These are phyloP conservation scores for Thinopyrum obtusiflorum DNA, from an alignment of 202 grass and related monocot species.

Conservation along the genomic window DNA sequence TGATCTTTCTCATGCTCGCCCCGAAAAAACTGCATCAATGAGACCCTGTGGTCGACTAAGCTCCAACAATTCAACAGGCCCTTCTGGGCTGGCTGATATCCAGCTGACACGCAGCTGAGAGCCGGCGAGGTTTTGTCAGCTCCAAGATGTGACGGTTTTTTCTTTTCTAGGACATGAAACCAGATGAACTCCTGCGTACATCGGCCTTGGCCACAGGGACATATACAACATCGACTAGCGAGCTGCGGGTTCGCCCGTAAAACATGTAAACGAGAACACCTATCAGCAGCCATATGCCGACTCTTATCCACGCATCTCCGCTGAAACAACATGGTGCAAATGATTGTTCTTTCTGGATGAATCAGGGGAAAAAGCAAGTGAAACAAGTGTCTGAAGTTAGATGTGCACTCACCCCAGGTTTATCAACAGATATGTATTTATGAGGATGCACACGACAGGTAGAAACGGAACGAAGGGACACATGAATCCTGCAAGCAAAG, in stretches of 20 bases:
- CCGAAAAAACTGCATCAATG: background rate
- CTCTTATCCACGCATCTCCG: conserved; percentile 60
- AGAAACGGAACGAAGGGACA: conserved; percentile 93
- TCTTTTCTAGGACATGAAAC: conserved; percentile 32
- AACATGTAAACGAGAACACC: conserved; percentile 81
- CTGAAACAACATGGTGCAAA: conserved; percentile 46
- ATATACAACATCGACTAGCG: conserved; percentile 56
- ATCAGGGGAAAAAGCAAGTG: background rate
- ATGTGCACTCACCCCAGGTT: conserved; percentile 75
- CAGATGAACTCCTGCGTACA: conserved; percentile 56
- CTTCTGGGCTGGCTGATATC: background rate
- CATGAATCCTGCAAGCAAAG: conserved; percentile 69
- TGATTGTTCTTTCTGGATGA: conserved; percentile 22
- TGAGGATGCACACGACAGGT: conserved; percentile 74
- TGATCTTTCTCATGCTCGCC: background rate
- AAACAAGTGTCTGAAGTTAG: background rate
- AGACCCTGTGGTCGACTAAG: background rate
- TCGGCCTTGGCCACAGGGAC: conserved; percentile 49
- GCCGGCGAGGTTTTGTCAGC: background rate
- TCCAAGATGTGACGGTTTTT: background rate
- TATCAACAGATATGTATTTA: conserved; percentile 94
- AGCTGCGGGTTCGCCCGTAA: conserved; percentile 86
- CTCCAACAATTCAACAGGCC: background rate
- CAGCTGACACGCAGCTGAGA: background rate
- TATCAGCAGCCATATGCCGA: conserved; percentile 80